These are phyloP conservation scores for Pseudocercospora crystallina DNA, from an alignment of 2,329 filamentous ascomycete genomes.

Conservation along the genomic window DNA sequence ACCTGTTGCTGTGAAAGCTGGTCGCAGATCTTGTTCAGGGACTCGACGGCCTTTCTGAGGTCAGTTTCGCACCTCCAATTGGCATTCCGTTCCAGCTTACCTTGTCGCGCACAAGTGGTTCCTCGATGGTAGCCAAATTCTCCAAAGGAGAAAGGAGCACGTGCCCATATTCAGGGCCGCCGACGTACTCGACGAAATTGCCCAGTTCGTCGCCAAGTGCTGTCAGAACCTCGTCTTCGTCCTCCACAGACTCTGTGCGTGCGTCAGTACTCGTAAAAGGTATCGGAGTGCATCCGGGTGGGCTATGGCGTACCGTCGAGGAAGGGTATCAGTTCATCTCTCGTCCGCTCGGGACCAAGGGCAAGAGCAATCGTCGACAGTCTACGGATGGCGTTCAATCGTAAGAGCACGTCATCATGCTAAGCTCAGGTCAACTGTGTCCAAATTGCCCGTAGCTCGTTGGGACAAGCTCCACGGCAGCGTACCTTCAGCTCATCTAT, in stretches of 20 bases:
- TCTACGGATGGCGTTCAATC: slow-evolving; percentile 96
- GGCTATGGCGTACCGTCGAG: slow-evolving; percentile 75
- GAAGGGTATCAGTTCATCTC: slow-evolving; percentile 98
- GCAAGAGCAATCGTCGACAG: slow-evolving; percentile 97
- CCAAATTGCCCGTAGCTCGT: not conserved
- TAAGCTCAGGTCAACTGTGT: slow-evolving; percentile 40
- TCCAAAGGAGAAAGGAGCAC: slow-evolving; percentile 95
- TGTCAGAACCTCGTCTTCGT: slow-evolving; percentile 97
- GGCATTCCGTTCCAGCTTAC: slow-evolving; percentile 50
- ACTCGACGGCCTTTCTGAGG: slow-evolving; percentile 80
- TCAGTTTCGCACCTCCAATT: slow-evolving; percentile 31
- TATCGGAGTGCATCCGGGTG: not conserved
- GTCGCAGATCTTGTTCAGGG: slow-evolving; percentile 97
- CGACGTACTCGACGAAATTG: slow-evolving; percentile 95
- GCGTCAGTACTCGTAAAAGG: slow-evolving; percentile 32
- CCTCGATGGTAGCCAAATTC: slow-evolving; percentile 97
- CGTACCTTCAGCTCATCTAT: slow-evolving; percentile 98
- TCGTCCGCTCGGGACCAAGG: slow-evolving; percentile 90
- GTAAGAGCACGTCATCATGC: slow-evolving; percentile 98
- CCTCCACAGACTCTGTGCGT: slow-evolving; percentile 86
- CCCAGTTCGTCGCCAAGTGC: slow-evolving; percentile 96
- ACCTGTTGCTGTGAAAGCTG: slow-evolving; percentile 88
- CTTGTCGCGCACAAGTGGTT: slow-evolving; percentile 97
- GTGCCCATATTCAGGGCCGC: slow-evolving; percentile 88
- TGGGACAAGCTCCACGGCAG: slow-evolving; percentile 5